A percentile compares a stretch with the other conserved stretches of the same genome.
Conservation (phyloP, 805 yeast species). For the Ogataea wickerhamii region DNA sequence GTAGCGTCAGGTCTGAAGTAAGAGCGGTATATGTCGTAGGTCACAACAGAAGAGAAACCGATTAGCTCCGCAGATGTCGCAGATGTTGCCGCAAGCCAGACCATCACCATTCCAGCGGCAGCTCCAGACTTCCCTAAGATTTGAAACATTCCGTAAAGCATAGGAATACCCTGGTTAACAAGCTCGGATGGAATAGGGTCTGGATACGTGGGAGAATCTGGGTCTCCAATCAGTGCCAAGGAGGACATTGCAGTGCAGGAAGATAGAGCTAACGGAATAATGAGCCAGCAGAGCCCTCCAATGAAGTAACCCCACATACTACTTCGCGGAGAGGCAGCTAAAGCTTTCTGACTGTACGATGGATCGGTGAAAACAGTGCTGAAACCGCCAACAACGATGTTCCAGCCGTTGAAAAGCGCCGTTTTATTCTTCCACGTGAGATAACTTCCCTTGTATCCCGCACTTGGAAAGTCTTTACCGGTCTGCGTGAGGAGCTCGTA, state of each 20-base stretch:
- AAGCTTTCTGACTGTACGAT: slow-evolving; percentile 30
- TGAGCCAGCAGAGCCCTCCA: slow-evolving; percentile 33
- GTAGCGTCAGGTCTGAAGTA: slow-evolving; percentile 39
- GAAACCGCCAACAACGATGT: slow-evolving; percentile 31
- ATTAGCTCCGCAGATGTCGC: slow-evolving; percentile 41
- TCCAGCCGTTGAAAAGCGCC: slow-evolving; percentile 36
- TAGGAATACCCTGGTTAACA: slow-evolving; percentile 39
- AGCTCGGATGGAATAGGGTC: slow-evolving; percentile 34
- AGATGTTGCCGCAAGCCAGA: slow-evolving; percentile 42
- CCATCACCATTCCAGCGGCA: slow-evolving; percentile 38
- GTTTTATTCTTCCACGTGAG: slow-evolving; percentile 33
- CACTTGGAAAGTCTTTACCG: slow-evolving; percentile 18
- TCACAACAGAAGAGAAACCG: slow-evolving; percentile 38
- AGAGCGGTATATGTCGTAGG: slow-evolving; percentile 39
- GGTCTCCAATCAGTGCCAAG: slow-evolving; percentile 32
- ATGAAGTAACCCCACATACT: slow-evolving; percentile 31
- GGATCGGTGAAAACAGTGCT: slow-evolving; percentile 31
- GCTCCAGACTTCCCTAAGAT: slow-evolving; percentile 40
- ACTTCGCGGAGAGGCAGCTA: slow-evolving; percentile 27
- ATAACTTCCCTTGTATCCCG: slow-evolving; percentile 30
- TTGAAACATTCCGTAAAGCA: slow-evolving; percentile 32
- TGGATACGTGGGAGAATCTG: slow-evolving; percentile 41
- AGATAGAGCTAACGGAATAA: slow-evolving; percentile 31
- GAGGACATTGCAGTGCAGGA: slow-evolving; percentile 34
- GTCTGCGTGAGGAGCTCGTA: slow-evolving; percentile 29